phyloP scores from a whole-genome alignment of 768 basidiomycete species.

The Panaeolus papilionaceus region DNA sequence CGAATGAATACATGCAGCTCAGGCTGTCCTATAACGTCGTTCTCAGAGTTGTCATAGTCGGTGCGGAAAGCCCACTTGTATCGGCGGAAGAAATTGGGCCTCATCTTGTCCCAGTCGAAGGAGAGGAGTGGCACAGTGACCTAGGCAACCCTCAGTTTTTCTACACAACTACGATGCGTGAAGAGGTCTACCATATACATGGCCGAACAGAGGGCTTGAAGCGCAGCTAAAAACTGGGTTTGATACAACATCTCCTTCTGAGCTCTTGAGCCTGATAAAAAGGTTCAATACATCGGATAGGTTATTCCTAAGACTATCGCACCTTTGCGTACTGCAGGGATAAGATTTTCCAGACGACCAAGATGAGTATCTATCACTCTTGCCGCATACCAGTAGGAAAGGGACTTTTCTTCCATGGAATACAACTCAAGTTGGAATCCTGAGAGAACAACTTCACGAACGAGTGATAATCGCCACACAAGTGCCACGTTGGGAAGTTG shows the following conservation, averaged over 20 bases:
- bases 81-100: constrained; percentile 65
- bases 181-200: constrained; percentile 55
- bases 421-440: constrained; percentile 84
- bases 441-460: constrained; percentile 74
- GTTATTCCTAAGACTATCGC: constrained; percentile 15
- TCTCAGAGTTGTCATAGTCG: constrained; percentile 59
- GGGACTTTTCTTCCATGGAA: constrained; percentile 65
- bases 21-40: constrained; percentile 57
- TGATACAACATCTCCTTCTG: constrained; percentile 57
- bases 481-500: constrained; percentile 56
- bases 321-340: constrained; percentile 47
- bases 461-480: constrained; percentile 62
- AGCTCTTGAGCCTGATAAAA: constrained; percentile 42
- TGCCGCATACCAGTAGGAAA: constrained; percentile 79
- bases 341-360: constrained; percentile 54
- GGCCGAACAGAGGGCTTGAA: constrained; percentile 61
- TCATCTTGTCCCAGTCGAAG: constrained; percentile 54
- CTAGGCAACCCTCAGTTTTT: constrained; percentile 34
- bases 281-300: neutral
- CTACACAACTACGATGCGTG: neutral
- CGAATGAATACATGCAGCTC: constrained; percentile 55
- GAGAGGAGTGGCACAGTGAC: constrained; percentile 53
- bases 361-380: constrained; percentile 65
- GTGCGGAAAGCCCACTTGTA: constrained; percentile 81
- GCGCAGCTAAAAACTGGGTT: constrained; percentile 55